phyloP scores from a whole-genome alignment of 1,284 basidiomycete species.

The Exsudoporus floridanus region DNA sequence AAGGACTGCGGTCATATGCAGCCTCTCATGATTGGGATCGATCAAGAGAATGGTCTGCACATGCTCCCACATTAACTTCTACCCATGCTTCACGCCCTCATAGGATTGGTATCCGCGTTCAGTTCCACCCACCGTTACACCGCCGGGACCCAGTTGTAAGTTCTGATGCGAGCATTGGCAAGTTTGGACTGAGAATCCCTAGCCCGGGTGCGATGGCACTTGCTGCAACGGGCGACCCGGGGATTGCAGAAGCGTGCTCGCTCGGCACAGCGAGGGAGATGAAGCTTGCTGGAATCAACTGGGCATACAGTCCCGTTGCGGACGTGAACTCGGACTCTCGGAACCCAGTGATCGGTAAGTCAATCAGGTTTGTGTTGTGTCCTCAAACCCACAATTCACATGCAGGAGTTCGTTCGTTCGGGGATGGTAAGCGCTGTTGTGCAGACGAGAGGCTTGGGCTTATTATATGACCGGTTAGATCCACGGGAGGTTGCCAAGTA shows the following conservation, averaged over 20 bases:
- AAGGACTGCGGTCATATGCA: conserved; percentile 52
- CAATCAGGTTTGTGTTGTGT: background rate
- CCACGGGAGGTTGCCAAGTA: conserved; percentile 50
- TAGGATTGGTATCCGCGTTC: conserved; percentile 67
- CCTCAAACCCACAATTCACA: conserved; percentile 1
- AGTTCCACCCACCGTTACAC: conserved; percentile 39
- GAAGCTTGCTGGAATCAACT: conserved; percentile 62
- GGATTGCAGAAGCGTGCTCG: conserved; percentile 48
- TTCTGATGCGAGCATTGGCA: background rate
- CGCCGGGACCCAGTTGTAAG: conserved; percentile 66
- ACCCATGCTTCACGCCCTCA: background rate
- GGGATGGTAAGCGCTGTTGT: conserved; percentile 49
- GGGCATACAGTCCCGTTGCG: conserved; percentile 67
- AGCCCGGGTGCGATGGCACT: conserved; percentile 75
- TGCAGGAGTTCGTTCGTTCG: conserved; percentile 65
- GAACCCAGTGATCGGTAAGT: conserved; percentile 68
- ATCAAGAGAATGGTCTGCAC: conserved; percentile 65
- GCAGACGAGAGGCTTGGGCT: background rate
- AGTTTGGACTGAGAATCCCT: background rate
- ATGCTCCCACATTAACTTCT: background rate
- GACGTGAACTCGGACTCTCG: conserved; percentile 66
- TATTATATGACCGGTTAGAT: conserved; percentile 39
- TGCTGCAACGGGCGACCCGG: conserved; percentile 51
- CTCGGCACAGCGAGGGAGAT: conserved; percentile 55
- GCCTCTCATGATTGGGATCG: conserved; percentile 65